Evolutionary conservation across 2,329 filamentous ascomycete species (phyloP).

Genomic region (Lasiodiplodia gonubiensis): DNA sequence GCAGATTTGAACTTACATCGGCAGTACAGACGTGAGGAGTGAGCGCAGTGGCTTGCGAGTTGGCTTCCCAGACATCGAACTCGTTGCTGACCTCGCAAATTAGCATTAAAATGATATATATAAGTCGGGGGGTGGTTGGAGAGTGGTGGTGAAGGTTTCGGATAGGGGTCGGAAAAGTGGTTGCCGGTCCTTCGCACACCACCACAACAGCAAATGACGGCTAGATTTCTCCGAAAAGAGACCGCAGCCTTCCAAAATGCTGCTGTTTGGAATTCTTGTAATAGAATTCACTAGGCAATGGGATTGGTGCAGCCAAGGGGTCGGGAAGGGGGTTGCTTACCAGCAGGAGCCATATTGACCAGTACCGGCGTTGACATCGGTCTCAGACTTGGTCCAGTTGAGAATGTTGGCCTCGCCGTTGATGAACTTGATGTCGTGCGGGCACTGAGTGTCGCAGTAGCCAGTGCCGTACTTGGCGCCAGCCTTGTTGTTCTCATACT

Average conservation of each 20-base stretch:
- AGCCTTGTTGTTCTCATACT: slow-evolving; percentile 57
- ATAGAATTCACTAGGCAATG: not conserved
- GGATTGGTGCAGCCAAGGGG: not conserved
- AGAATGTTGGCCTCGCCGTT: slow-evolving; percentile 63
- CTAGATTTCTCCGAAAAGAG: no score
- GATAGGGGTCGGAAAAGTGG: not conserved
- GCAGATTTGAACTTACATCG: slow-evolving; percentile 21
- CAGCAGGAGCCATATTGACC: slow-evolving; percentile 66
- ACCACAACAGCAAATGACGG: no score
- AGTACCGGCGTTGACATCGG: slow-evolving; percentile 61
- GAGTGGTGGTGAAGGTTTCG: no score
- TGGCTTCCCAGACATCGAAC: slow-evolving; percentile 75
- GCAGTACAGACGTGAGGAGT: slow-evolving; percentile 68
- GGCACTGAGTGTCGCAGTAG: slow-evolving; percentile 52
- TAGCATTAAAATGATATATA: no score
- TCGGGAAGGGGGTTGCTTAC: not conserved
- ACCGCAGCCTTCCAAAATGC: no score
- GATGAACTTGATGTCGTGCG: slow-evolving; percentile 59
- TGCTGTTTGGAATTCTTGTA: no score
- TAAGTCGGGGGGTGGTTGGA: no score
- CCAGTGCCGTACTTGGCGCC: slow-evolving; percentile 66
- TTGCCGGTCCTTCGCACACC: no score
- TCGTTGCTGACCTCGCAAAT: slow-evolving; percentile 53
- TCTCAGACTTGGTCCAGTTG: slow-evolving; percentile 58
- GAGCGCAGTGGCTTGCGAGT: slow-evolving; percentile 67